A percentile compares a stretch with the other conserved stretches of the same genome.
phyloP scores from a whole-genome alignment of 225 moss, liverwort and hornwort species.

The Rhytidiadelphus loreus region DNA sequence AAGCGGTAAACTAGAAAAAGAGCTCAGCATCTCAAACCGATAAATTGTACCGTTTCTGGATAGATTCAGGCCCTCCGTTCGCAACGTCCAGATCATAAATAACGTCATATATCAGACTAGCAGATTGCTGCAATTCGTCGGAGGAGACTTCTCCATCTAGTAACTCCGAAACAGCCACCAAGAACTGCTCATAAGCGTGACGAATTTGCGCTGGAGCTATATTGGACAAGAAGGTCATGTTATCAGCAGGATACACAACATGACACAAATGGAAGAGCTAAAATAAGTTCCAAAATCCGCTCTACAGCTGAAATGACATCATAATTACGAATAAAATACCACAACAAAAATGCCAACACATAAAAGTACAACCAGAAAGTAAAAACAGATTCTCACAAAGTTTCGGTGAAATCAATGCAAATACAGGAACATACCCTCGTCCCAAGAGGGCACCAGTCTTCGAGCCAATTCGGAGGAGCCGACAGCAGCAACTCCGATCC shows the following conservation, averaged over 20 bases:
- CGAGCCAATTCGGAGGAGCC: slow-evolving; percentile 82
- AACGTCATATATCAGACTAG: slow-evolving; percentile 58
- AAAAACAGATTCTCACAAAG: not conserved
- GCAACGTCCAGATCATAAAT: slow-evolving; percentile 44
- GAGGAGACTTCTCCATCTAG: slow-evolving; percentile 79
- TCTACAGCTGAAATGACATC: not conserved
- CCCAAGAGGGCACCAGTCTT: slow-evolving; percentile 73
- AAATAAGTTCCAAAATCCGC: not conserved
- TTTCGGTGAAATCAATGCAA: not conserved
- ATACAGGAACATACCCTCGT: slow-evolving; percentile 40
- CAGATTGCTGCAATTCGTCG: slow-evolving; percentile 87
- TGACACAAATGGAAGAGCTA: not conserved
- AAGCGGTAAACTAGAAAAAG: not conserved
- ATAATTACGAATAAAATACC: not conserved
- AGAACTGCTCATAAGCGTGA: slow-evolving; percentile 67
- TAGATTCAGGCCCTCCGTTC: slow-evolving; percentile 16
- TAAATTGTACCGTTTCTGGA: slow-evolving; percentile 42
- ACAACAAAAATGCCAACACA: not conserved
- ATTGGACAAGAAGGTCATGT: slow-evolving; percentile 2
- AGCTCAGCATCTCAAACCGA: not conserved
- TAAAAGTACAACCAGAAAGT: not conserved
- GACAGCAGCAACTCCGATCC: slow-evolving; percentile 35
- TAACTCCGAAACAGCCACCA: slow-evolving; percentile 71
- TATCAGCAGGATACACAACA: slow-evolving; percentile 1
- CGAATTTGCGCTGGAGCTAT: slow-evolving; percentile 73